These are phyloP conservation scores for Canavalia gladiata DNA, from an alignment of 306 rosid species.

Conservation along the genomic window DNA sequence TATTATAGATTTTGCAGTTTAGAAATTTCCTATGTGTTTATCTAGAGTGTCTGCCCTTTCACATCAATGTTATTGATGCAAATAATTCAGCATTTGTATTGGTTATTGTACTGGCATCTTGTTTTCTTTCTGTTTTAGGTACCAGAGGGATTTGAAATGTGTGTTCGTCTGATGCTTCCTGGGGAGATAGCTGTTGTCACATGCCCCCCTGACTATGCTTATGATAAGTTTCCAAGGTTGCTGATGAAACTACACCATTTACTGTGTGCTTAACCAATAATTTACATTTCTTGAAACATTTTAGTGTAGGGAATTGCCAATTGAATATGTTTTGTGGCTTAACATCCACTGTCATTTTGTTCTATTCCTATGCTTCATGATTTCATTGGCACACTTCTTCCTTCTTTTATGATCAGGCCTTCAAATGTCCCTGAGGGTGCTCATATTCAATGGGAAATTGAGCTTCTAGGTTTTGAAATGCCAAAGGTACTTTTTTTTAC, in stretches of 20 bases:
- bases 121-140: constrained; percentile 60
- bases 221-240: constrained; percentile 92
- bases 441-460: constrained; percentile 93
- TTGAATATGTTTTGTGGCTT: constrained; percentile 25
- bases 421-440: constrained; percentile 91
- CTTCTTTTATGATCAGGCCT: constrained; percentile 63
- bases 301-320: constrained; percentile 8
- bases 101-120: constrained; percentile 27
- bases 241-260: constrained; percentile 32
- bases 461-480: constrained; percentile 93
- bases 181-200: constrained; percentile 91
- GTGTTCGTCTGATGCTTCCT: constrained; percentile 94
- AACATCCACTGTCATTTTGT: constrained; percentile 32
- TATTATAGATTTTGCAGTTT: constrained; percentile 29
- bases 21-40: constrained; percentile 14
- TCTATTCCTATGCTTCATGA: constrained; percentile 36
- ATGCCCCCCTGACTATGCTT: constrained; percentile 97
- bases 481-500: constrained; percentile 68
- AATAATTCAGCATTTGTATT: constrained; percentile 33
- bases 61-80: constrained; percentile 24
- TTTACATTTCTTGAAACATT: constrained; percentile 35
- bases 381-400: constrained; percentile 43
- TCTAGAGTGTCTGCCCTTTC: constrained; percentile 19
- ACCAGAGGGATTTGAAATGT: constrained; percentile 96
- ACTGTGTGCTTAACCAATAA: neutral